Percentiles rank a stretch among this genome's conserved stretches.
Evolutionary conservation across 2,329 filamentous ascomycete species (phyloP).

Genomic region (Dactylella cylindrospora): DNA sequence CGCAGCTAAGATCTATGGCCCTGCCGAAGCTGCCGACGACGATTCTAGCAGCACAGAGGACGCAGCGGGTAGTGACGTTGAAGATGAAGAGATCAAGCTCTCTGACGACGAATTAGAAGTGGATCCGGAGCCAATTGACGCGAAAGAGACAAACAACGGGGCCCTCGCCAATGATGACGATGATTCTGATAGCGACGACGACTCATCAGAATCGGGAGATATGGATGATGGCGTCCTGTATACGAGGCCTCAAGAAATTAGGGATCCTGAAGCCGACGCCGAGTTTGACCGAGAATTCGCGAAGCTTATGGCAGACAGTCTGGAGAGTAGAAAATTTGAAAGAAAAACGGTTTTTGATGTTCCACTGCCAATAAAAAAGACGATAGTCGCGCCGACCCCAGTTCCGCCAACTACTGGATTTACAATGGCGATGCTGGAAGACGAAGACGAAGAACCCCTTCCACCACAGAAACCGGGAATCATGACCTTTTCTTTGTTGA

Average conservation of each 20-base stretch:
- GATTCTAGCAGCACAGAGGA: constrained; percentile 61
- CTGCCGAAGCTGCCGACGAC: constrained; percentile 71
- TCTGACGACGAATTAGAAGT: constrained; percentile 56
- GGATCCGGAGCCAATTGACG: constrained; percentile 54
- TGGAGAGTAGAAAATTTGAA: constrained; percentile 94
- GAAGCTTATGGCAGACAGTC: constrained; percentile 96
- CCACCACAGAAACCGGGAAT: constrained; percentile 55
- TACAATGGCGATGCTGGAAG: constrained; percentile 41
- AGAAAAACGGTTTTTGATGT: constrained; percentile 93
- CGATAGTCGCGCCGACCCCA: constrained; percentile 49
- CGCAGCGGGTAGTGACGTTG: constrained; percentile 63
- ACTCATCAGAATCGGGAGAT: constrained; percentile 64
- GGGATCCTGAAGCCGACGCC: constrained; percentile 90
- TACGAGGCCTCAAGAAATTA: constrained; percentile 82
- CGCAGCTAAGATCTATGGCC: constrained; percentile 86
- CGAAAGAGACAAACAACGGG: constrained; percentile 55
- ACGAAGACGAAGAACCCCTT: constrained; percentile 29
- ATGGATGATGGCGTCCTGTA: constrained; percentile 77
- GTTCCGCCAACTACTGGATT: constrained; percentile 7
- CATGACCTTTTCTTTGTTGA: constrained; percentile 97
- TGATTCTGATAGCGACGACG: constrained; percentile 59
- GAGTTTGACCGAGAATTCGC: constrained; percentile 98
- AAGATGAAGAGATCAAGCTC: constrained; percentile 60
- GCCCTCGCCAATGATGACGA: constrained; percentile 50
- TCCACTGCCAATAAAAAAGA: constrained; percentile 79